Evolutionary conservation across 805 yeast species (phyloP).

Genomic region (Ogataea populi-albae): DNA sequence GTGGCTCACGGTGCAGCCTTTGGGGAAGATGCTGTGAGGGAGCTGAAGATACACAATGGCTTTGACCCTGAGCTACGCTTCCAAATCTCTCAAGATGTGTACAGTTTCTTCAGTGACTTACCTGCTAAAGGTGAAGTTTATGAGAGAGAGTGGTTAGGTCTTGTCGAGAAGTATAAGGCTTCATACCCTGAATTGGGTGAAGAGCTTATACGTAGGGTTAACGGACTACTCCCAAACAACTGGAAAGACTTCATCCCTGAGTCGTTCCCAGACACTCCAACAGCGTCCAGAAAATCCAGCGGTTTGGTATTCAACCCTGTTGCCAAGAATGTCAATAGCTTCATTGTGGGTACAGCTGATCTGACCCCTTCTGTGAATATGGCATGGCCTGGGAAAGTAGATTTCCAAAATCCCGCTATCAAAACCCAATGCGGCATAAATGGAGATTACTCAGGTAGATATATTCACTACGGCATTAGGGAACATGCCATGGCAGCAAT

Average conservation of each 20-base stretch:
- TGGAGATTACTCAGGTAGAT: constrained; percentile 89
- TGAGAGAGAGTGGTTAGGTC: constrained; percentile 70
- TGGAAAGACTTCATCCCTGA: constrained; percentile 81
- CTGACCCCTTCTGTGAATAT: constrained; percentile 87
- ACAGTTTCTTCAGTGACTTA: constrained; percentile 59
- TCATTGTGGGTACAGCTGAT: constrained; percentile 97
- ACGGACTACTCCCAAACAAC: constrained; percentile 71
- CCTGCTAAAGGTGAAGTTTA: constrained; percentile 58
- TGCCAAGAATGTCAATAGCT: constrained; percentile 58
- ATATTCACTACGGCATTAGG: constrained; percentile 95
- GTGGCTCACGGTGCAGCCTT: constrained; percentile 96
- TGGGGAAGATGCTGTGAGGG: constrained; percentile 86
- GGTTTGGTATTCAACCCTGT: constrained; percentile 68
- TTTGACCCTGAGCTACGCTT: constrained; percentile 82
- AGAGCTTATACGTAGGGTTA: constrained; percentile 74
- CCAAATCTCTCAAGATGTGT: constrained; percentile 78
- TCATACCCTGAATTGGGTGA: constrained; percentile 76
- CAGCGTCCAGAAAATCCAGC: constrained; percentile 92
- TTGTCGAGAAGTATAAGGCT: constrained; percentile 55
- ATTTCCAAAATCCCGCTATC: constrained; percentile 85
- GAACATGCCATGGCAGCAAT: constrained; percentile 99
- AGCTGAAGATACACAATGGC: constrained; percentile 77
- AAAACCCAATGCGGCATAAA: constrained; percentile 39
- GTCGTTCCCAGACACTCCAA: constrained; percentile 76
- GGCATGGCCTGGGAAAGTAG: constrained; percentile 79